Evolutionary conservation across 257 asterid species (phyloP).

Genomic region (Solanum chmielewskii): DNA sequence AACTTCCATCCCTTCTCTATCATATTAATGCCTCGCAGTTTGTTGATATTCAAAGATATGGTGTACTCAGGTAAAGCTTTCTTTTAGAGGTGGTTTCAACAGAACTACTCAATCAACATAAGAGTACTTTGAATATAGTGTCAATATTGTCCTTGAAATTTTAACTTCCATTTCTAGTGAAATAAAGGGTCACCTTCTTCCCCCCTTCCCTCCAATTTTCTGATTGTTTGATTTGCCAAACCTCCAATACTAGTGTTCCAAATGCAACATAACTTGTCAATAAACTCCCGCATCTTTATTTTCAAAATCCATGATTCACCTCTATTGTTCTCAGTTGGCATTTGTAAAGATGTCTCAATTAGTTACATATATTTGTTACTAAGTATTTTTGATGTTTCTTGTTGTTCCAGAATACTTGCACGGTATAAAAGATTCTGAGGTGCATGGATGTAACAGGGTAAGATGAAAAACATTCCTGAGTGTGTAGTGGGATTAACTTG

Average conservation of each 20-base stretch:
- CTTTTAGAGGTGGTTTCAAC: not conserved
- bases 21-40: constrained; percentile 75
- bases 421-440: constrained; percentile 58
- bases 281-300: too few relatives aligned
- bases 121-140: not conserved
- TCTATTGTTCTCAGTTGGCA: not conserved
- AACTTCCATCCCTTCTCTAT: constrained; percentile 52
- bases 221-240: not conserved
- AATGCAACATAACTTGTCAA: not conserved
- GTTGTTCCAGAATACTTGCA: constrained; percentile 69
- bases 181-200: not conserved
- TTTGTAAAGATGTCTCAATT: not conserved
- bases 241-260: not conserved
- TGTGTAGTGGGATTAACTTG: not conserved
- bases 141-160: not conserved
- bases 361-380: not conserved
- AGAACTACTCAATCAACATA: not conserved
- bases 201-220: not conserved
- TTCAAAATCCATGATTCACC: not conserved
- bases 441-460: constrained; percentile 55
- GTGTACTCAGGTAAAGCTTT: constrained; percentile 59
- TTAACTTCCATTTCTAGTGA: not conserved
- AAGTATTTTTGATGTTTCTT: not conserved
- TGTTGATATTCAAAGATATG: constrained; percentile 73
- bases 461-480: not conserved